Evolutionary conservation across 1,139 yeast species (phyloP).

Genomic region (Pichia inconspicua): DNA sequence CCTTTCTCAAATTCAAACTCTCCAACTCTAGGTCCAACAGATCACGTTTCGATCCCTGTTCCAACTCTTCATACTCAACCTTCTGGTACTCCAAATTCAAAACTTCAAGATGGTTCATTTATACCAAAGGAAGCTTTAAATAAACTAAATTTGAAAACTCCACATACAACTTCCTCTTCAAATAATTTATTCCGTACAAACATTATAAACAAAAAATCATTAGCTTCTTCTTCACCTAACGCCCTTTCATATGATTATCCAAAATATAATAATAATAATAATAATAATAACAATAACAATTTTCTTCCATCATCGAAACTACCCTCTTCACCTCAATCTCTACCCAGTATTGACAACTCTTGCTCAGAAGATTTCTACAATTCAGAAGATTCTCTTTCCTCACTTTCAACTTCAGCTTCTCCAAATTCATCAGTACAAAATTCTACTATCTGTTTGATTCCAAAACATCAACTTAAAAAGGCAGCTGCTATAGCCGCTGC

Average conservation of each 20-base stretch:
- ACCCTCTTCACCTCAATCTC: conserved; percentile 16
- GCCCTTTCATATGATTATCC: neutral
- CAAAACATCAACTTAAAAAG: conserved; percentile 26
- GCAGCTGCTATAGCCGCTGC: conserved; percentile 3
- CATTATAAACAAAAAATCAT: neutral
- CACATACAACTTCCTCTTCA: conserved; percentile 1
- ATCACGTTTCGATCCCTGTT: neutral
- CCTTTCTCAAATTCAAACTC: neutral
- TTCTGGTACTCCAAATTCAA: conserved; percentile 8
- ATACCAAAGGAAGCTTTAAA: conserved; percentile 25
- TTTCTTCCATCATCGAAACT: neutral
- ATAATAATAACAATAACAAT: neutral
- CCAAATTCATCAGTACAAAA: conserved; percentile 14
- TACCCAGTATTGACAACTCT: conserved; percentile 13
- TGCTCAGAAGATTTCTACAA: conserved; percentile 21
- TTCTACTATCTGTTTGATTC: conserved; percentile 17
- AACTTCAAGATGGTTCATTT: conserved; percentile 23
- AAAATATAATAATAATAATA: neutral
- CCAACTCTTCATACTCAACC: neutral
- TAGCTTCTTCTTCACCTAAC: neutral
- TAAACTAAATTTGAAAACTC: conserved; percentile 21
- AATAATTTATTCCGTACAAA: conserved; percentile 1
- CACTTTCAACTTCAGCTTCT: conserved; percentile 8
- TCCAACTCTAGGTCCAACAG: neutral
- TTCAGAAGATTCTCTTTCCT: conserved; percentile 23